Conservation (phyloP, 78 protist genomes). For the Chrysochromulina parva region DNA sequence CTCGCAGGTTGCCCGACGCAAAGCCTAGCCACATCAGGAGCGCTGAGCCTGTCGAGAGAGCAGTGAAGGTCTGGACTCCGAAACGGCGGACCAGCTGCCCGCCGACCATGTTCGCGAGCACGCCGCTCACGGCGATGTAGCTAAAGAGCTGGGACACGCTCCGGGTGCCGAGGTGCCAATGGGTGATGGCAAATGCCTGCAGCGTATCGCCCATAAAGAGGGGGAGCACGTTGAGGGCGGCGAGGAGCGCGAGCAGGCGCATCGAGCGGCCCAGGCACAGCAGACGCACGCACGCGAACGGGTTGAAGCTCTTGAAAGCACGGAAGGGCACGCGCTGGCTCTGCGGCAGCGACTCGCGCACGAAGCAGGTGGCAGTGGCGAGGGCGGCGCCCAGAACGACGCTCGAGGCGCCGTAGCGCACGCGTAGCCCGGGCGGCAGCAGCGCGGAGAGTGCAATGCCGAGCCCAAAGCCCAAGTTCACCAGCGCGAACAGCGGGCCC, state of each 20-base stretch:
- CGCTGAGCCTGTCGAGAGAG: background rate
- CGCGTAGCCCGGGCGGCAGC: background rate
- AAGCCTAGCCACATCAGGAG: background rate
- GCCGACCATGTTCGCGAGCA: background rate
- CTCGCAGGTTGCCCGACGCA: background rate
- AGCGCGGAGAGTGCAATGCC: background rate
- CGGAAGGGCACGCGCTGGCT: background rate
- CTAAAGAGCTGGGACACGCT: background rate
- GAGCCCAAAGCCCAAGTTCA: background rate
- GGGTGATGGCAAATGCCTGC: background rate
- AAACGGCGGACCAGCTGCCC: background rate
- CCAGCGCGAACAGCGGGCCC: background rate
- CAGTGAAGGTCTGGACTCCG: background rate
- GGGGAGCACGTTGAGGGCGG: background rate
- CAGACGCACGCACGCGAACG: background rate
- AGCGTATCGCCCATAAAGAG: background rate
- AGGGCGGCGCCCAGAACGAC: no score
- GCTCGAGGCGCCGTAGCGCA: background rate
- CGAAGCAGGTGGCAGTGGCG: background rate
- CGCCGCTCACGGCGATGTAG: no score
- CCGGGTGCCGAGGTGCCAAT: background rate
- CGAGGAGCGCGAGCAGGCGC: background rate
- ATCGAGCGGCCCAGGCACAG: background rate
- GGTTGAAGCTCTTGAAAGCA: background rate
- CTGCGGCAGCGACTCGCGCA: background rate